Evolutionary conservation across 257 asterid genomes (phyloP), one percentile per base, ranked within the genome.

Genomic region (Rauvolfia tetraphylla): DNA sequence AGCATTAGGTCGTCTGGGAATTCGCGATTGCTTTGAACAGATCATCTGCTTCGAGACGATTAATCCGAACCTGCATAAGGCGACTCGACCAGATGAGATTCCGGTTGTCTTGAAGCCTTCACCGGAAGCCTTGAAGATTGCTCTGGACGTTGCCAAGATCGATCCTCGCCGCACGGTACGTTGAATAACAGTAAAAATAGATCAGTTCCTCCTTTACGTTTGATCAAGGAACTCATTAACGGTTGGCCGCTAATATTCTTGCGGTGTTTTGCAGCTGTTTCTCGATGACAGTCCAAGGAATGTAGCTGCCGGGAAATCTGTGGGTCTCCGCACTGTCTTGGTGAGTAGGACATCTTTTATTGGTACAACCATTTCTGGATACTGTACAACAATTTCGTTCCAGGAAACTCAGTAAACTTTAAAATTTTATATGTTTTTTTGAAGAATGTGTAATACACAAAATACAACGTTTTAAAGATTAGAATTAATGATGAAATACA

Each of bases 91-190:
- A 1, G 86, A 84, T 1, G 97, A 92, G 63, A 85, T 84, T 71
- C 97, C 97, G 0, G 97, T 93, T 20, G 89, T 93, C 36, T 53
- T 93, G 74, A 93, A 92, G 77, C 98, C 98, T 33, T 87, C 97
- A 12, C 62, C 85, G 75, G 89, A 89, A 79, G 97, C 97, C 14
- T 85, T 93, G 88, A 84, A 81, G 27, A 86, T 88, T 76, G 97
- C 90, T 78, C 67, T 93, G 29, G 90, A 89, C 23, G 90, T 53
- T 10, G 91, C 96, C 0, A 82, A 82, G 38, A 85, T 93, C 38
- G 93, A 92, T 81, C 97, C 97, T 44, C 85, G 85, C 72, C 96
- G 94, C 9, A 89, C 97, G 92, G 98, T 93, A 89, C 42, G 89
- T 65, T 11, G 14, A 8, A 14, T 46, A 0, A 67, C 7, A 49